These are phyloP conservation scores for Geotrichum citri-aurantii DNA, from an alignment of 1,139 yeast genomes.

Conservation along the genomic window DNA sequence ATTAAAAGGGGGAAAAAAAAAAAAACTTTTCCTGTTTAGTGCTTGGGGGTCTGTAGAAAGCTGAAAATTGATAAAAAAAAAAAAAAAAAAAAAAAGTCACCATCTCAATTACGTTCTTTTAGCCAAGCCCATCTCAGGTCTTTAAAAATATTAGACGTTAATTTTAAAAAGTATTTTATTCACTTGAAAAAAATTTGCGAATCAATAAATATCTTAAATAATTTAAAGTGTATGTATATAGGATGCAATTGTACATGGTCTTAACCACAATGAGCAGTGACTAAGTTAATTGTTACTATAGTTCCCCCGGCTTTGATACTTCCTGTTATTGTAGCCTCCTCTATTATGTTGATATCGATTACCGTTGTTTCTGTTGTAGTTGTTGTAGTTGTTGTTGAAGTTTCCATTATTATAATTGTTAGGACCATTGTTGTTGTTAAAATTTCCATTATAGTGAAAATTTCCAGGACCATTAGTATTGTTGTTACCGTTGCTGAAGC, in stretches of 20 bases:
- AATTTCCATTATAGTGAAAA: not conserved
- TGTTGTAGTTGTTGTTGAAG: slow-evolving; percentile 8
- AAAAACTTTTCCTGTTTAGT: too few species aligned
- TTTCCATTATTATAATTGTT: slow-evolving; percentile 4
- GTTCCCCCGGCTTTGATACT: slow-evolving; percentile 4
- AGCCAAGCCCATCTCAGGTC: too few species aligned
- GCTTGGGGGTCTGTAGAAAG: too few species aligned
- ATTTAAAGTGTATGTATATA: not conserved
- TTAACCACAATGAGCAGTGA: slow-evolving; percentile 1
- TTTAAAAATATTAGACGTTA: too few species aligned
- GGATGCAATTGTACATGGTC: not conserved
- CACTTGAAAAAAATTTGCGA: not conserved
- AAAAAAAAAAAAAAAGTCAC: too few species aligned
- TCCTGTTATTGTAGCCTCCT: slow-evolving; percentile 1
- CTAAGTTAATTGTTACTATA: not conserved
- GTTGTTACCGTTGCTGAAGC: slow-evolving; percentile 1
- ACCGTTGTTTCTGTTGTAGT: slow-evolving; percentile 6
- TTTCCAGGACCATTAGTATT: not conserved
- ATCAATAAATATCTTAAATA: not conserved
- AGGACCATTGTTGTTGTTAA: not conserved
- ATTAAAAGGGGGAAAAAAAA: too few species aligned
- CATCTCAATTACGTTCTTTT: too few species aligned
- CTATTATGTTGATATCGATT: not conserved
- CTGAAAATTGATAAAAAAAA: too few species aligned
- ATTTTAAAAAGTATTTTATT: too few species aligned